Percentiles rank a stretch among this genome's conserved stretches.
Conservation (phyloP, 2,329 filamentous ascomycete species). For the Blastomyces emzantsi region DNA sequence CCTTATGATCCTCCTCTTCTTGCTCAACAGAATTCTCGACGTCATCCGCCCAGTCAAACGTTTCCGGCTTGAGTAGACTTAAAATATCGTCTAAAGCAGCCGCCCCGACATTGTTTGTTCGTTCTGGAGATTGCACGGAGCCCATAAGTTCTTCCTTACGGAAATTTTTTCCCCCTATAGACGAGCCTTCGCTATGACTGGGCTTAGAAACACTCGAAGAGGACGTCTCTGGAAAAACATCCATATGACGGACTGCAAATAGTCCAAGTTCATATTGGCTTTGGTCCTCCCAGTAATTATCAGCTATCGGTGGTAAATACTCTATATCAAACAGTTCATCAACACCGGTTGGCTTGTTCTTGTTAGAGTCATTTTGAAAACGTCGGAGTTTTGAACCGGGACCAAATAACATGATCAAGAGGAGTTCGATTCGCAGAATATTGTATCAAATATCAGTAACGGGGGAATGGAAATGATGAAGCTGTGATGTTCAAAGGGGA, state of each 20-base stretch:
- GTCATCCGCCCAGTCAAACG: slow-evolving; percentile 9
- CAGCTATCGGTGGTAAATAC: slow-evolving; percentile 1
- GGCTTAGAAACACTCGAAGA: background rate
- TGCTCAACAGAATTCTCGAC: background rate
- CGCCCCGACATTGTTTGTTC: background rate
- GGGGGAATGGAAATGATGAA: background rate
- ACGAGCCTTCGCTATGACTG: slow-evolving; percentile 1
- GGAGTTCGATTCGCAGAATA: background rate
- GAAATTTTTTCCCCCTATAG: slow-evolving; percentile 8
- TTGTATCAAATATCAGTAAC: background rate
- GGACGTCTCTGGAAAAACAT: background rate
- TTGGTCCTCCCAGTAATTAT: slow-evolving; percentile 8
- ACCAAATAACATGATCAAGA: background rate
- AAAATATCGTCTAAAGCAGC: background rate
- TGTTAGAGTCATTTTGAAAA: background rate
- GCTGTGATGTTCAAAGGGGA: background rate
- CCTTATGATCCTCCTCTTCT: background rate
- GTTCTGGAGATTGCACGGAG: background rate
- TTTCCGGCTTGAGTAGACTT: slow-evolving; percentile 1
- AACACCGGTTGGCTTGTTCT: background rate
- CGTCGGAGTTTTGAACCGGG: background rate
- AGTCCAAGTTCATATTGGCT: slow-evolving; percentile 12
- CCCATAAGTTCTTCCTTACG: slow-evolving; percentile 8
- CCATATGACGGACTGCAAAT: slow-evolving; percentile 9
- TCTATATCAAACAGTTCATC: slow-evolving; percentile 13